A percentile compares a stretch with the other conserved stretches of the same genome.
Evolutionary conservation across 192 early-diverging fungal species (phyloP).

Genomic region (Jimgerdemannia flammicorona): DNA sequence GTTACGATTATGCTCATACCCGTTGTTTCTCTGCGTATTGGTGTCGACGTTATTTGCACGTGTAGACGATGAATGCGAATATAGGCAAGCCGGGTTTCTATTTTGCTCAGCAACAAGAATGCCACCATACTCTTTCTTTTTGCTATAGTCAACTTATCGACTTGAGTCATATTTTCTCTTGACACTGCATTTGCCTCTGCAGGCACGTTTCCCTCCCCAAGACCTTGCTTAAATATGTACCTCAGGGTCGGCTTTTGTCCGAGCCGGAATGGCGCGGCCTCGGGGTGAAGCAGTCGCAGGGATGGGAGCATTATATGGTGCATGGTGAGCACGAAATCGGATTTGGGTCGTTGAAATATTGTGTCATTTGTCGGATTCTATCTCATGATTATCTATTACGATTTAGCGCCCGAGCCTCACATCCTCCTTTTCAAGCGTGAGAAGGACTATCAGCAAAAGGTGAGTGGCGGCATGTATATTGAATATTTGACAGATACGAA

Average conservation of each 20-base stretch:
- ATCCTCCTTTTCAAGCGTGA: conserved; percentile 47
- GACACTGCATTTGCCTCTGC: neutral
- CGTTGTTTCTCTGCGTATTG: neutral
- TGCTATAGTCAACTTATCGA: neutral
- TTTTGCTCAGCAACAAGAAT: neutral
- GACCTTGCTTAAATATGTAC: conserved; percentile 30
- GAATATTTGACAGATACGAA: neutral
- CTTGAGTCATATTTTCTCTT: too few relatives aligned
- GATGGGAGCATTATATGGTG: conserved; percentile 53
- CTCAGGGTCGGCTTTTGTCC: conserved; percentile 24
- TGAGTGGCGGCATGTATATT: neutral
- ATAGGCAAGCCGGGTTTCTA: too few relatives aligned
- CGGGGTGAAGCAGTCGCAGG: conserved; percentile 42
- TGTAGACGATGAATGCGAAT: too few relatives aligned
- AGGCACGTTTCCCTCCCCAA: conserved; percentile 47
- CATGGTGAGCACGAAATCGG: conserved; percentile 23
- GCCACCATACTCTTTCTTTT: neutral
- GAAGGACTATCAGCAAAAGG: conserved; percentile 39
- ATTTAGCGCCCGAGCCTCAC: conserved; percentile 46
- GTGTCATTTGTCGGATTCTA: neutral
- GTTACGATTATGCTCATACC: too few relatives aligned
- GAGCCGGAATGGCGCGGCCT: conserved; percentile 43
- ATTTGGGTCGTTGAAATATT: neutral
- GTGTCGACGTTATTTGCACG: neutral
- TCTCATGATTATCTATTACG: neutral